A percentile compares a stretch with the other conserved stretches of the same genome.
phyloP scores from a whole-genome alignment of 2,329 filamentous ascomycete species.

The Fusarium acutatum region DNA sequence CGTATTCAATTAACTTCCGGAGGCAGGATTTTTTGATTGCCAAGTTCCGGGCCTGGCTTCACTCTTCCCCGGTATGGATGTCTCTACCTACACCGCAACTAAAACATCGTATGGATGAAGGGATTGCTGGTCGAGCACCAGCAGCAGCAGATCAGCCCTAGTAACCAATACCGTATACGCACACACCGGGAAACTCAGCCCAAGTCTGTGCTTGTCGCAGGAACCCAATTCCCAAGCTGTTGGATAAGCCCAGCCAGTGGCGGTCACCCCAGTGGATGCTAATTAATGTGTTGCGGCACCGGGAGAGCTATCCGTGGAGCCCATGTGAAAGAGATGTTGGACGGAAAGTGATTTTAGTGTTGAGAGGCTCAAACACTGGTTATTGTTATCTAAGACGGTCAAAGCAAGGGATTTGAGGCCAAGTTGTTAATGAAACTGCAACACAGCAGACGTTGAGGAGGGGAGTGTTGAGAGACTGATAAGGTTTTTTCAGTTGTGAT shows the following conservation, averaged over 20 bases:
- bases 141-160: constrained; percentile 9
- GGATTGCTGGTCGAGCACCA: constrained; percentile 15
- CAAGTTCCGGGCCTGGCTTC: constrained; percentile 19
- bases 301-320: constrained; percentile 10
- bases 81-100: constrained; percentile 28
- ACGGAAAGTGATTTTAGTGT: constrained; percentile 21
- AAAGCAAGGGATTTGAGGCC: constrained; percentile 2
- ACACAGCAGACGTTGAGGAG: constrained; percentile 9
- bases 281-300: constrained; percentile 15
- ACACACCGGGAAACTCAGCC: constrained; percentile 5
- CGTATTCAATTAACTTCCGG: constrained; percentile 18
- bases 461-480: constrained; percentile 27
- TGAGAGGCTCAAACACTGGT: neutral
- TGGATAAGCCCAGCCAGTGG: constrained; percentile 20
- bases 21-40: constrained; percentile 14
- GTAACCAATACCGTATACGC: neutral
- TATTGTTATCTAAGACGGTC: constrained; percentile 4
- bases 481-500: neutral
- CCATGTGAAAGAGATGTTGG: constrained; percentile 30
- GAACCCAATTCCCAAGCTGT: constrained; percentile 36
- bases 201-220: constrained; percentile 29
- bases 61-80: constrained; percentile 10
- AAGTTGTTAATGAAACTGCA: neutral
- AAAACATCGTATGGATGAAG: constrained; percentile 6
- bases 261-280: constrained; percentile 27